Percentiles rank a stretch among this genome's conserved stretches.
Evolutionary conservation across 31 red algal species (phyloP).

Genomic region (Odonthalia washingtoniensis): DNA sequence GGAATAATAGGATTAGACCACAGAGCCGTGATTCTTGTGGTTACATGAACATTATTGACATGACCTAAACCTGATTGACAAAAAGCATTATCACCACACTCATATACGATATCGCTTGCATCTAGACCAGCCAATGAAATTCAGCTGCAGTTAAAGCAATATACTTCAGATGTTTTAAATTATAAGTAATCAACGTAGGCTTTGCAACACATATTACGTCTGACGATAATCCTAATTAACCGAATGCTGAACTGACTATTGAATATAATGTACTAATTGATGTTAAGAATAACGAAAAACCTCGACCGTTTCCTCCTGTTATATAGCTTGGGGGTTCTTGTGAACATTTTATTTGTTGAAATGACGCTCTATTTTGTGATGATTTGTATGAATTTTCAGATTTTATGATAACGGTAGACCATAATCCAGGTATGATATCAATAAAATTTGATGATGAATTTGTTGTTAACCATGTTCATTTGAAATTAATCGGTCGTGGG

Average conservation of each 20-base stretch:
- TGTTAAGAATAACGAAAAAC: conserved; percentile 74
- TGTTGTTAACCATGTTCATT: too few species aligned
- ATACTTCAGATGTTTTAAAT: conserved; percentile 40
- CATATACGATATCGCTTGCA: conserved; percentile 60
- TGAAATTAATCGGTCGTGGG: conserved; percentile 41
- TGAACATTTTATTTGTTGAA: conserved; percentile 24
- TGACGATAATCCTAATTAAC: conserved; percentile 68
- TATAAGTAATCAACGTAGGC: conserved; percentile 42
- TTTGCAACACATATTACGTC: conserved; percentile 35
- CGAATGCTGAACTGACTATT: conserved; percentile 63
- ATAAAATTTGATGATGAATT: conserved; percentile 21
- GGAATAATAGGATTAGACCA: conserved; percentile 76
- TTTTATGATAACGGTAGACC: conserved; percentile 57
- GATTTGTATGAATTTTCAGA: conserved; percentile 18
- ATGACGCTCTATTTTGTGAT: conserved; percentile 38
- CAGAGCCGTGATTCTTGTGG: conserved; percentile 61
- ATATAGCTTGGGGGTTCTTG: conserved; percentile 21
- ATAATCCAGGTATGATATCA: conserved; percentile 52
- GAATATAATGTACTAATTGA: conserved; percentile 56
- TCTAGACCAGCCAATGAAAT: conserved; percentile 89
- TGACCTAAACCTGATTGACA: conserved; percentile 71
- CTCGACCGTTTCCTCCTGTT: conserved; percentile 60
- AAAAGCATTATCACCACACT: conserved; percentile 63
- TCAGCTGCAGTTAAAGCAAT: conserved; percentile 70
- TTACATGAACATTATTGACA: conserved; percentile 31